These are phyloP conservation scores for Monilinia laxa DNA, from an alignment of 2,329 filamentous ascomycete genomes.

Conservation along the genomic window DNA sequence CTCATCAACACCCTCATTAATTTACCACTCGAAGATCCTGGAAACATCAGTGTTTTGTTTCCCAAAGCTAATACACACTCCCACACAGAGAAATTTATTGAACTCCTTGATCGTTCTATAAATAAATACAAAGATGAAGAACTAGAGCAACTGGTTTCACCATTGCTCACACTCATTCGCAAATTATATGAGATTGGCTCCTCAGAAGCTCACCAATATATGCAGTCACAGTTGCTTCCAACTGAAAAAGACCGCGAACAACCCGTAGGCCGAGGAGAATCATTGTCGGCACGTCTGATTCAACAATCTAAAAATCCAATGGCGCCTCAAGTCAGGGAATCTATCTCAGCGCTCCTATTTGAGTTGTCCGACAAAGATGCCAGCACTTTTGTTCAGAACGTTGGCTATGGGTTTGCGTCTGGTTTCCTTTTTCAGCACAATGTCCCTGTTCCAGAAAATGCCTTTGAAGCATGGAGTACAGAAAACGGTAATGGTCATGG, in stretches of 20 bases:
- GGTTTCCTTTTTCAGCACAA: conserved; percentile 87
- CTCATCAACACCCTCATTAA: conserved; percentile 82
- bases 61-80: conserved; percentile 59
- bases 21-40: conserved; percentile 63
- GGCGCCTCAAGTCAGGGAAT: conserved; percentile 69
- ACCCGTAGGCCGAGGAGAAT: conserved; percentile 73
- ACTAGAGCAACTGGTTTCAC: conserved; percentile 69
- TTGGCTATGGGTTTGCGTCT: conserved; percentile 91
- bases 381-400: conserved; percentile 78
- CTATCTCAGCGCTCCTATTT: conserved; percentile 78
- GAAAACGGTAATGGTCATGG: conserved; percentile 27
- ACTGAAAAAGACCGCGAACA: conserved; percentile 71
- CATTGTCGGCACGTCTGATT: conserved; percentile 73
- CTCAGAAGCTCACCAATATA: conserved; percentile 56
- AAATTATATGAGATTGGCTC: conserved; percentile 70
- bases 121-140: conserved; percentile 63
- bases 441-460: conserved; percentile 69
- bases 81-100: conserved; percentile 64
- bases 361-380: conserved; percentile 82
- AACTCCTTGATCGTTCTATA: conserved; percentile 67
- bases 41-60: conserved; percentile 55
- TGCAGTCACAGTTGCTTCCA: conserved; percentile 71
- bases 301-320: conserved; percentile 72
- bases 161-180: conserved; percentile 72
- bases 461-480: conserved; percentile 54